Evolutionary conservation across 2,329 filamentous ascomycete genomes (phyloP), one percentile per base, ranked within the genome.

Genomic region (Paraphaeosphaeria minitans): DNA sequence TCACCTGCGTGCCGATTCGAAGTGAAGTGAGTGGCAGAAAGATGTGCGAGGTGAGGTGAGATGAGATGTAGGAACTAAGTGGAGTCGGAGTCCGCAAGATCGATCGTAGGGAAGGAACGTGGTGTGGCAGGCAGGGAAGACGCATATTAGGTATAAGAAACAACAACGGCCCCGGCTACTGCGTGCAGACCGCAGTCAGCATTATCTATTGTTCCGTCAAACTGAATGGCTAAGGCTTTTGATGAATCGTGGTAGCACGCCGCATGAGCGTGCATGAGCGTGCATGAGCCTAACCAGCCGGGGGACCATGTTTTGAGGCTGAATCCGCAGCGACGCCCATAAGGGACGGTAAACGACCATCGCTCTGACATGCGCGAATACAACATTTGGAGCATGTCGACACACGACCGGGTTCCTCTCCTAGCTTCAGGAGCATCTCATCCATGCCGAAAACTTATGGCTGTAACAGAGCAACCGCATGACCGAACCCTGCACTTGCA

Each of bases 1-100:
- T 42, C 35, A 33, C 49, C 49, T 53, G 37, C 37, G 37, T 42
- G 50, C 37, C 50, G 37, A 43, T 14, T 42, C 24, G n/a, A n/a
- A n/a, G n/a, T n/a, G n/a, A 14, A 41, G 48, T 1, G 13, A 19
- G 21, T 6, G 12, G 12, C 13, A 33, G 10, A 7, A 35, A n/a
- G 21, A 50, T 12, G 29, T 12, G 29, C 9, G 47, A 50, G 48
- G 35, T n/a, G 21, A 50, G 19, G 14, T 35, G 48, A 27, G 12
- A 21, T 42, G 33, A 12, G 35, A 14, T 29, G n/a, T 27, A 19
- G 37, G 37, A 21, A 37, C 22, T 1, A 7, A 51, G 49, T 39
- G 49, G 35, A 41, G 29, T 19, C 22, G 35, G 33, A n/a, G 35
- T 24, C 21, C 21, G 37, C 14, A 24, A 22, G 50, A 21, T 21